Percentiles rank a stretch among this genome's conserved stretches.
Conservation (phyloP, 73 alveolate genomes). For the Uronychia setigera region DNA sequence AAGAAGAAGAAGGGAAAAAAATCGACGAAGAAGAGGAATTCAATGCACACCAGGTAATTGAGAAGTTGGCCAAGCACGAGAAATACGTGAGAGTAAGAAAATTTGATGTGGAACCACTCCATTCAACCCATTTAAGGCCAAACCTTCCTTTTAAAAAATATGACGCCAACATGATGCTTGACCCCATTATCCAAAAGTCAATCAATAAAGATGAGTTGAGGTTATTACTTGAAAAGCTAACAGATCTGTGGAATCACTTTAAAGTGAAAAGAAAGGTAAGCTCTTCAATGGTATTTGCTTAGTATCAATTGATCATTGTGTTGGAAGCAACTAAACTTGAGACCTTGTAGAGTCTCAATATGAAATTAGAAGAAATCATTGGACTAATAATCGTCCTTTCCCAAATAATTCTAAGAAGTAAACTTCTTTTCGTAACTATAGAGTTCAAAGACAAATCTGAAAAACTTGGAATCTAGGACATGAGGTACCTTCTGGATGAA, state of each 20-base stretch:
- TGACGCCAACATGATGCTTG: not conserved
- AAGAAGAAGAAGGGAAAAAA: no score
- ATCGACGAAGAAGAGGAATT: no score
- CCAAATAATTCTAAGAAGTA: not conserved
- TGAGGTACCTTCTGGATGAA: not conserved
- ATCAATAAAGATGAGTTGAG: not conserved
- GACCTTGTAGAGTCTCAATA: not conserved
- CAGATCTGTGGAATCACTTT: not conserved
- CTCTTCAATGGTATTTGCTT: not conserved
- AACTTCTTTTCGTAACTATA: not conserved
- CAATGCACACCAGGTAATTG: not conserved
- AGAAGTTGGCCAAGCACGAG: slow-evolving; percentile 1
- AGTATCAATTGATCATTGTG: not conserved
- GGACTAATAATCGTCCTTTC: not conserved
- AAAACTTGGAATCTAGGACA: not conserved
- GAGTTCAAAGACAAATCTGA: not conserved
- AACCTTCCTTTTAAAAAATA: not conserved
- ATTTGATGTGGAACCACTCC: not conserved
- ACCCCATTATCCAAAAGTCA: not conserved
- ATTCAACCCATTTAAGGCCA: not conserved
- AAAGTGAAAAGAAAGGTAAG: not conserved
- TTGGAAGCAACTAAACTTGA: not conserved
- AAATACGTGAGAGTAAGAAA: not conserved
- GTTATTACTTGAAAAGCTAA: not conserved
- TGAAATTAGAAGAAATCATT: not conserved